Conservation (phyloP, 2,329 filamentous ascomycete species). For the Lachnellula arida region DNA sequence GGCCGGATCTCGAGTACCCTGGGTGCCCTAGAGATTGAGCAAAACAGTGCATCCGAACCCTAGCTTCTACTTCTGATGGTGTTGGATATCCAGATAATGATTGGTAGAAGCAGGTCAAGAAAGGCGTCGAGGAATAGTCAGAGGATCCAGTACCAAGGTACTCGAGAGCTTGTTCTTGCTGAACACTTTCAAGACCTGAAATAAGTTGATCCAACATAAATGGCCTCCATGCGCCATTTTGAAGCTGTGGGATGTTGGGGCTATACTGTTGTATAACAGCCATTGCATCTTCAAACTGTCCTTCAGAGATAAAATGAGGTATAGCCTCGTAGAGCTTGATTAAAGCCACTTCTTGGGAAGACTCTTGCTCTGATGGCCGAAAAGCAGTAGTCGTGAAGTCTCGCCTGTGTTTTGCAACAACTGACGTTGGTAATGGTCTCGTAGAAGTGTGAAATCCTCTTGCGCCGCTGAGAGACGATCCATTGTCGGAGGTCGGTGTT, state of each 20-base stretch:
- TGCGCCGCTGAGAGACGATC: neutral
- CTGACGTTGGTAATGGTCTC: neutral
- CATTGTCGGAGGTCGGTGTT: neutral
- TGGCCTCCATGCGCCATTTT: conserved; percentile 18
- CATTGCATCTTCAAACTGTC: conserved; percentile 19
- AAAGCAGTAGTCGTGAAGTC: neutral
- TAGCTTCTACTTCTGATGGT: conserved; percentile 29
- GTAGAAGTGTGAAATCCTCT: neutral
- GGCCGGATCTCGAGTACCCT: conserved; percentile 32
- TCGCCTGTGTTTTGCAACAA: neutral
- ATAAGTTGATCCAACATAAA: conserved; percentile 17
- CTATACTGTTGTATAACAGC: conserved; percentile 7
- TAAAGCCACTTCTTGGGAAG: conserved; percentile 5
- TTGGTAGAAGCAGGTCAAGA: conserved; percentile 38
- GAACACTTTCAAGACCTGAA: conserved; percentile 28
- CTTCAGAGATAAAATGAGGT: conserved; percentile 7
- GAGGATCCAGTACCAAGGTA: conserved; percentile 36
- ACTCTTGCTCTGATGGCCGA: neutral
- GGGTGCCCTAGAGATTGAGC: conserved; percentile 37
- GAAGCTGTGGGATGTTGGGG: conserved; percentile 9
- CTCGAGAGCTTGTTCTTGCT: conserved; percentile 29
- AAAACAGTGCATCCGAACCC: conserved; percentile 35
- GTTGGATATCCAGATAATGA: conserved; percentile 29
- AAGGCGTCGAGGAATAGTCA: conserved; percentile 38
- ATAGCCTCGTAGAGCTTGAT: conserved; percentile 8